These are phyloP conservation scores for Carex arenaria DNA, from an alignment of 202 grass and related monocot genomes.

Conservation along the genomic window DNA sequence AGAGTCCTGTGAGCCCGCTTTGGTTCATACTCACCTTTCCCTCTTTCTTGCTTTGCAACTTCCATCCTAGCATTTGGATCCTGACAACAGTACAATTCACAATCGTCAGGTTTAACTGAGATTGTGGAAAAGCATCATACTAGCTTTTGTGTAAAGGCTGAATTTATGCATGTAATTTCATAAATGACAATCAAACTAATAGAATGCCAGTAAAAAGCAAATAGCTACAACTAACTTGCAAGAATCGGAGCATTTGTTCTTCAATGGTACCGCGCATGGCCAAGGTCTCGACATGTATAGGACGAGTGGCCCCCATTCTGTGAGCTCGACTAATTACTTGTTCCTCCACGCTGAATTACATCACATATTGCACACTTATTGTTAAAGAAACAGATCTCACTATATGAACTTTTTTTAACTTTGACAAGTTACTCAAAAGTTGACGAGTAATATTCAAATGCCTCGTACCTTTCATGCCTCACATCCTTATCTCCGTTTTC, in stretches of 20 bases:
- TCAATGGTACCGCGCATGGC: constrained; percentile 93
- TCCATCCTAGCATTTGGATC: constrained; percentile 61
- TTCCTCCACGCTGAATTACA: constrained; percentile 77
- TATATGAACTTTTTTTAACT: not conserved
- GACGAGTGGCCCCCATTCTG: constrained; percentile 88
- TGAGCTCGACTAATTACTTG: constrained; percentile 95
- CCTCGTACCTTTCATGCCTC: too few species aligned
- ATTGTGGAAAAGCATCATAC: not conserved
- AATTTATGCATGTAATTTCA: not conserved
- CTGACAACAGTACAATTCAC: constrained; percentile 31
- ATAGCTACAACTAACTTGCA: constrained; percentile 37
- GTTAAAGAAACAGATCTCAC: not conserved
- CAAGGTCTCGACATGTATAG: constrained; percentile 83
- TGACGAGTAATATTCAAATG: too few species aligned
- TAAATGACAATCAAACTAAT: not conserved
- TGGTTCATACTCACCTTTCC: constrained; percentile 53
- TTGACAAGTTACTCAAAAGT: too few species aligned
- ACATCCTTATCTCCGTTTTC: too few species aligned
- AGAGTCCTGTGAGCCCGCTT: constrained; percentile 55
- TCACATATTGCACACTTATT: not conserved
- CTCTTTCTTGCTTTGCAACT: constrained; percentile 49
- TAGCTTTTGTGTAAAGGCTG: not conserved
- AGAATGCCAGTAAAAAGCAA: not conserved
- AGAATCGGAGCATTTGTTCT: constrained; percentile 89
- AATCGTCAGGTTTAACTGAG: not conserved